A percentile compares a stretch with the other conserved stretches of the same genome.
phyloP scores from a whole-genome alignment of 179 eudicot species.

The Actinidia arguta region DNA sequence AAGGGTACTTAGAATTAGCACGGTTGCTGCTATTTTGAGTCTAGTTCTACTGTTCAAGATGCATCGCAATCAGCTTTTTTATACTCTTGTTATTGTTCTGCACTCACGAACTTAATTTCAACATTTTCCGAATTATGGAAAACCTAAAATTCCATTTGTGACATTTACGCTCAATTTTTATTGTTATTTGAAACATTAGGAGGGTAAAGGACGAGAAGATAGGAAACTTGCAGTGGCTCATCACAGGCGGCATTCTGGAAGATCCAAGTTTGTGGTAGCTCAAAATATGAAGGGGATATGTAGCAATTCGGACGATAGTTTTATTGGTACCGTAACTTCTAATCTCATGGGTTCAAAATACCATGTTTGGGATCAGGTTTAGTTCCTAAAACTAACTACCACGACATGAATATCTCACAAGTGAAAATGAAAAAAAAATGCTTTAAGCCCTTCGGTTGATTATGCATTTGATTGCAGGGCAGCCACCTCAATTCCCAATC shows the following conservation, averaged over 20 bases:
- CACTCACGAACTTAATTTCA: background rate
- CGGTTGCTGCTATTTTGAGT: background rate
- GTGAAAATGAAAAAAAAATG: background rate
- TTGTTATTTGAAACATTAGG: conserved; percentile 44
- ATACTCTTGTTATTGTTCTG: no score
- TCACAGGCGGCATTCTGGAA: conserved; percentile 70
- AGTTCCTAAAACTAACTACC: background rate
- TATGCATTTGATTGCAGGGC: conserved; percentile 48
- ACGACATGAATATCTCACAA: background rate
- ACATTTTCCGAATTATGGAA: background rate
- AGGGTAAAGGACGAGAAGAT: conserved; percentile 89
- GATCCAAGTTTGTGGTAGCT: conserved; percentile 71
- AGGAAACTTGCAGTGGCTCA: conserved; percentile 88
- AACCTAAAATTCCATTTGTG: background rate
- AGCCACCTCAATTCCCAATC: conserved; percentile 34
- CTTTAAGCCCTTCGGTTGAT: conserved; percentile 16
- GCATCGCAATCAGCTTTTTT: background rate
- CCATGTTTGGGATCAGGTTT: conserved; percentile 80
- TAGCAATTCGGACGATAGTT: conserved; percentile 66
- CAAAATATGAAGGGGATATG: conserved; percentile 65
- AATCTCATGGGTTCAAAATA: conserved; percentile 89
- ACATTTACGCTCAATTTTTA: background rate
- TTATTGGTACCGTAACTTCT: conserved; percentile 71
- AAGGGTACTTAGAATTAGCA: background rate
- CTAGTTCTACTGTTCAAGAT: background rate